A percentile compares a stretch with the other conserved stretches of the same genome.
Conservation (phyloP, 768 basidiomycete genomes). For the Lactarius akahatsu region DNA sequence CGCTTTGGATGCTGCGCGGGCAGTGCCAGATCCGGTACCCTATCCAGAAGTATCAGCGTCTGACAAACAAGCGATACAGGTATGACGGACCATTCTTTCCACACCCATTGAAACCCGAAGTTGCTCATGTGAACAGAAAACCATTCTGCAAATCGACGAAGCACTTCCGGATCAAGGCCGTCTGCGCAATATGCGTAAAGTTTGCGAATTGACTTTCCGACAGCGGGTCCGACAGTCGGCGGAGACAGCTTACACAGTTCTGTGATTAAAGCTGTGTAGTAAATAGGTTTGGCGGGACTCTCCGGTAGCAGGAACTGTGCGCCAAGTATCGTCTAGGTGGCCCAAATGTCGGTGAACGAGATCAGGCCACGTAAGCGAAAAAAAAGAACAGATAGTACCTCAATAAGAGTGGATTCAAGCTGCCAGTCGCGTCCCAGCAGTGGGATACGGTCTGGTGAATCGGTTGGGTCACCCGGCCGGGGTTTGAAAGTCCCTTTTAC, state of each 20-base stretch:
- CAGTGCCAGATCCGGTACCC: conserved; percentile 82
- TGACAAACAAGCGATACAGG: not conserved
- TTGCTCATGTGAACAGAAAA: conserved; percentile 96
- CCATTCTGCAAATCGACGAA: conserved; percentile 88
- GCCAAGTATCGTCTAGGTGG: conserved; percentile 65
- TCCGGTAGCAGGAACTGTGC: conserved; percentile 75
- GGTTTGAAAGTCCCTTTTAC: conserved; percentile 82
- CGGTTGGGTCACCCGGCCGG: conserved; percentile 57
- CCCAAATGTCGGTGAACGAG: conserved; percentile 11
- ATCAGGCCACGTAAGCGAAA: not conserved
- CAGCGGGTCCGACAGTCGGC: conserved; percentile 88
- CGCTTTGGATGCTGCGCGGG: conserved; percentile 80
- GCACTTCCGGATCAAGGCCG: conserved; percentile 82
- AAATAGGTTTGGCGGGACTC: conserved; percentile 72
- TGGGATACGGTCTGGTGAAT: conserved; percentile 46
- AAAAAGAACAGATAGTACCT: conserved; percentile 47
- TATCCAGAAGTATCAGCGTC: conserved; percentile 36
- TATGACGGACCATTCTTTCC: conserved; percentile 90
- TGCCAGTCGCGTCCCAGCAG: conserved; percentile 72
- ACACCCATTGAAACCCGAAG: conserved; percentile 97
- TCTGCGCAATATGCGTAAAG: conserved; percentile 77
- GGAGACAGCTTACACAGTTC: conserved; percentile 96
- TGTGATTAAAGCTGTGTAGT: conserved; percentile 85
- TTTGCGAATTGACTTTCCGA: conserved; percentile 92
- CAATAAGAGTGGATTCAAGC: conserved; percentile 84